A percentile compares a stretch with the other conserved stretches of the same genome.
Conservation (phyloP, 805 yeast genomes). For the Saccharomycopsis synnaedendra region DNA sequence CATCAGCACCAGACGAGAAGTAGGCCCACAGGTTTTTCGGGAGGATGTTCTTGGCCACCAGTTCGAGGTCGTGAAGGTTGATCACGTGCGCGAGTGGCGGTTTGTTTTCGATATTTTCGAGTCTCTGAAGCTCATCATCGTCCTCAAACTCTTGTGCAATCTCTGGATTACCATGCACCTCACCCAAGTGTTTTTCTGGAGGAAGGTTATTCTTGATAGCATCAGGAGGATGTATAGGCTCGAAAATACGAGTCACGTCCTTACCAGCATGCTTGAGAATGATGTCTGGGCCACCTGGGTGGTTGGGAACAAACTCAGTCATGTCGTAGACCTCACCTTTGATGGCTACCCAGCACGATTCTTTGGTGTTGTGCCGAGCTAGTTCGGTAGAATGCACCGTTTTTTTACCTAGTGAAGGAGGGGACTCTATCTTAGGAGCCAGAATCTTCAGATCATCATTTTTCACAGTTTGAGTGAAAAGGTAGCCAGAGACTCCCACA, state of each 20-base stretch:
- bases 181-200: background rate
- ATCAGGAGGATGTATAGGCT: conserved; percentile 12
- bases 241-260: conserved; percentile 31
- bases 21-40: conserved; percentile 29
- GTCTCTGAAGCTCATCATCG: conserved; percentile 17
- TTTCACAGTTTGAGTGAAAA: too few species aligned
- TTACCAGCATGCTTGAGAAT: conserved; percentile 37
- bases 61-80: conserved; percentile 30
- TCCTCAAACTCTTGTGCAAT: conserved; percentile 5
- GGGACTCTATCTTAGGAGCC: too few species aligned
- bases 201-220: conserved; percentile 1
- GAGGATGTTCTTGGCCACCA: conserved; percentile 26
- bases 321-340: conserved; percentile 27
- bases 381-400: conserved; percentile 22
- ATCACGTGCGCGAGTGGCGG: conserved; percentile 26
- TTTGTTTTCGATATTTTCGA: conserved; percentile 10
- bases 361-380: conserved; percentile 38
- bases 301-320: conserved; percentile 27
- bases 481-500: too few species aligned
- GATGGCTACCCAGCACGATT: conserved; percentile 36
- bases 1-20: conserved; percentile 38
- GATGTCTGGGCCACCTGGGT: conserved; percentile 43
- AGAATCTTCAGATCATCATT: too few species aligned
- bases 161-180: conserved; percentile 1
- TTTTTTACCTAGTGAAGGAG: too few species aligned